Conservation (phyloP, 805 yeast species). For the Zygosaccharomyces siamensis region DNA sequence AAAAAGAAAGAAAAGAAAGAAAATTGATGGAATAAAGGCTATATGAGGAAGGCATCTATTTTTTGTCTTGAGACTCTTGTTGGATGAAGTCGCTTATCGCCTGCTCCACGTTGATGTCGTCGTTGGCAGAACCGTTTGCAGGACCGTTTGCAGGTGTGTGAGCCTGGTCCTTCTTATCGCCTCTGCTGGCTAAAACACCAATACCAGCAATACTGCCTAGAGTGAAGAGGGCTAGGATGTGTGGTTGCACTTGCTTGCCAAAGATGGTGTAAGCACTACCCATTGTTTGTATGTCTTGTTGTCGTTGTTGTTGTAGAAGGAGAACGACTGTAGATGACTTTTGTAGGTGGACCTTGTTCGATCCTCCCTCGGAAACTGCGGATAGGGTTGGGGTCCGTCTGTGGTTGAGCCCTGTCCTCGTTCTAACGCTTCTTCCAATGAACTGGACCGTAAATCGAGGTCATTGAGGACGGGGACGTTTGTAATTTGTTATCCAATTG, state of each 20-base stretch:
- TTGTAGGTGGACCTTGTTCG: not conserved
- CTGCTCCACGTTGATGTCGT: constrained; percentile 27
- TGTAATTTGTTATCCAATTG: not conserved
- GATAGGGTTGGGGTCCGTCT: not conserved
- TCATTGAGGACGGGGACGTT: not conserved
- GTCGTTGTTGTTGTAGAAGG: not conserved
- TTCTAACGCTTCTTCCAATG: constrained; percentile 1
- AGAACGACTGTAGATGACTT: not conserved
- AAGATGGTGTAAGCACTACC: constrained; percentile 63
- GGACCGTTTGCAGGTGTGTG: not conserved
- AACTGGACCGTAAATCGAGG: not conserved
- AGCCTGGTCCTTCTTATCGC: constrained; percentile 3
- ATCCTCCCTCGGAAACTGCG: not conserved
- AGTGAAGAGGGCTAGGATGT: constrained; percentile 79
- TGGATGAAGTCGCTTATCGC: constrained; percentile 24
- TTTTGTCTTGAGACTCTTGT: constrained; percentile 15
- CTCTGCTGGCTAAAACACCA: constrained; percentile 13
- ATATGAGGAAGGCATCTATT: not conserved
- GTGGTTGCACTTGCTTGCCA: constrained; percentile 81
- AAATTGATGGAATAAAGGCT: constrained; percentile 1
- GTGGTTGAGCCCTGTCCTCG: not conserved
- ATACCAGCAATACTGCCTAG: constrained; percentile 21
- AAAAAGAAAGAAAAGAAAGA: too few species aligned
- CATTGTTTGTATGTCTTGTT: constrained; percentile 10
- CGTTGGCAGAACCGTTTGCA: not conserved